Evolutionary conservation across 352 stramenopile genomes (phyloP), one percentile per base, ranked within the genome.

Genomic region (Globisporangium sylvaticum): DNA sequence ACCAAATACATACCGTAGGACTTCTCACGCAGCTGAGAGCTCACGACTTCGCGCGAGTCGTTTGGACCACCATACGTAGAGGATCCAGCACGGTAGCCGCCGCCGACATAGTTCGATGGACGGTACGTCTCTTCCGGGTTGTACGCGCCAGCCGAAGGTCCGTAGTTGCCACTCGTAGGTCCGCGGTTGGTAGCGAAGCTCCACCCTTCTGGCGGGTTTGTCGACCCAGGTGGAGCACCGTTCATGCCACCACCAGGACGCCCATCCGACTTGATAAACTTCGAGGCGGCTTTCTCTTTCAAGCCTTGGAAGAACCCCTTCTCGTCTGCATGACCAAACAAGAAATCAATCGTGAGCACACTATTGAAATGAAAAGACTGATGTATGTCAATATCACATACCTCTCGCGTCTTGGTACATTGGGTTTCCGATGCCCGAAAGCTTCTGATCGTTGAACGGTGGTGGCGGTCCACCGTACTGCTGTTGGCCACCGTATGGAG

Each of bases 341-440:
- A 64, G 56, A 67, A 48, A 39, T 50, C 9, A 48, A 39, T 50
- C 9, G 25, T 29, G 56, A 44, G 2, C 37, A 20, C 22, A 20
- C 22, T 20, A 8, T 15, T 24, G 48, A 5, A 25, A 62, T 52
- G 1, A 20, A 46, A 58, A 1, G n/a, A 1, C n/a, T 34, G 58
- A 14, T 25, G 14, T 50, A 22, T 50, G n/a, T 44, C n/a, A 24
- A 22, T 44, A 27, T 27, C 20, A 25, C 53, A 12, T 65, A 89
- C 83, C 78, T 68, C 86, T 77, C 32, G 94, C 90, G 72, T 98
- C 94, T 58, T 93, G 80, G 70, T 97, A 98, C 84, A 97, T 96
- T 7, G 95, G 93, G 72, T 98, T 98, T 31, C 95, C 95, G 77
- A 98, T 97, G 32, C 95, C 95, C 29, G 95, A 86, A 67, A 98